phyloP scores from a whole-genome alignment of 2,329 filamentous ascomycete genomes.

The Fusarium vanettenii region DNA sequence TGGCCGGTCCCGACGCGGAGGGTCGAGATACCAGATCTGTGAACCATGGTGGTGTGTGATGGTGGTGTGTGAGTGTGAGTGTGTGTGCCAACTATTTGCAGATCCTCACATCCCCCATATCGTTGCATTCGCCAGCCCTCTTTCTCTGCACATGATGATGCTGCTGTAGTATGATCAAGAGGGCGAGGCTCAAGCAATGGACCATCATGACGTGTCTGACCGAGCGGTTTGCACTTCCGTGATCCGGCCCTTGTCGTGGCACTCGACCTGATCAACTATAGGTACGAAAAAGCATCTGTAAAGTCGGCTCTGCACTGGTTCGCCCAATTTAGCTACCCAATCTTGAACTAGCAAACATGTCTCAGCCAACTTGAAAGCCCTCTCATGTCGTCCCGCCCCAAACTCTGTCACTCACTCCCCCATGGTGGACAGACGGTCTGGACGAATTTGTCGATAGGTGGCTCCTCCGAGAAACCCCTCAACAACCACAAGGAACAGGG shows the following conservation, averaged over 20 bases:
- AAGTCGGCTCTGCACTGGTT: conserved; percentile 9
- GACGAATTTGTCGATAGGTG: neutral
- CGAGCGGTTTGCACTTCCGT: neutral
- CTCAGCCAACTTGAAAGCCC: conserved; percentile 16
- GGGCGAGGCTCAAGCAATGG: neutral
- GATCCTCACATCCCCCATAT: conserved; percentile 27
- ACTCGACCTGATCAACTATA: conserved; percentile 2
- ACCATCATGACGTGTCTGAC: conserved; percentile 18
- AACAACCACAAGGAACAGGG: conserved; percentile 24
- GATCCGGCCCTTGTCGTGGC: conserved; percentile 9
- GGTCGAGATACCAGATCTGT: conserved; percentile 43
- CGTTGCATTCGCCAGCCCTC: conserved; percentile 4
- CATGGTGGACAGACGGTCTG: conserved; percentile 9
- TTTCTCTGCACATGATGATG: neutral
- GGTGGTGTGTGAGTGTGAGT: conserved; percentile 2
- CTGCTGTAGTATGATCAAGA: neutral
- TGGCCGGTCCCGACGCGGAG: conserved; percentile 37
- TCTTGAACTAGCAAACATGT: conserved; percentile 14
- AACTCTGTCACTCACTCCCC: conserved; percentile 23
- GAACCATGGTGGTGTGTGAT: conserved; percentile 27
- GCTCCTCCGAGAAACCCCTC: conserved; percentile 27
- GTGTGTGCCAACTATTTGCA: conserved; percentile 30
- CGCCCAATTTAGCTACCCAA: conserved; percentile 15
- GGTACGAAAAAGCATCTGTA: neutral
- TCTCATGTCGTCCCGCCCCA: conserved; percentile 2